These are phyloP conservation scores for Dothideomycetidae sp. DNA, from an alignment of 2,329 filamentous ascomycete genomes.

Conservation along the genomic window DNA sequence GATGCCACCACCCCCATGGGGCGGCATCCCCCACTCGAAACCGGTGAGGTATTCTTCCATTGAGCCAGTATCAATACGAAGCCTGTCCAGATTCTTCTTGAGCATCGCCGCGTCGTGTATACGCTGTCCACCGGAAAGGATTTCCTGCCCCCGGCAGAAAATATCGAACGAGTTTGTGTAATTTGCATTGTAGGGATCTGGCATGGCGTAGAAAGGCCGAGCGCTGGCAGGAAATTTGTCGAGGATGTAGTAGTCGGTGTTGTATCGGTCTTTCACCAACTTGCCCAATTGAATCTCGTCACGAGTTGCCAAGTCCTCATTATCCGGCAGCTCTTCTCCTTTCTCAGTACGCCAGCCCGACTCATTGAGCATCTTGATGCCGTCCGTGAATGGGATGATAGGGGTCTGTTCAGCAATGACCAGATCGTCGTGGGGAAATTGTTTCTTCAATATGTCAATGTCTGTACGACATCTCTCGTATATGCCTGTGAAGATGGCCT, in stretches of 20 bases:
- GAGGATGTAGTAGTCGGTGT: conserved; percentile 83
- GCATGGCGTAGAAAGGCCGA: conserved; percentile 84
- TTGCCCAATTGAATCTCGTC: conserved; percentile 78
- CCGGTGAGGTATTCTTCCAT: conserved; percentile 86
- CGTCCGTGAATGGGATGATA: conserved; percentile 65
- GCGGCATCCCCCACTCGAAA: conserved; percentile 78
- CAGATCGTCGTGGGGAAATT: conserved; percentile 76
- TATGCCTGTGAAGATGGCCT: conserved; percentile 59
- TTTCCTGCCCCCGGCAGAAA: conserved; percentile 84
- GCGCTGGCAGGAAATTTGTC: conserved; percentile 82
- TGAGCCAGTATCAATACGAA: conserved; percentile 61
- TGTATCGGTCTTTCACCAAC: conserved; percentile 71
- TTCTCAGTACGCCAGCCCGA: conserved; percentile 66
- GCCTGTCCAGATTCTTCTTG: conserved; percentile 59
- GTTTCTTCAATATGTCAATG: conserved; percentile 63
- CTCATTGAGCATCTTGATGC: conserved; percentile 64
- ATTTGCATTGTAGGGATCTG: conserved; percentile 54
- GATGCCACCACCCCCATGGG: conserved; percentile 80
- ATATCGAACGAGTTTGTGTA: conserved; percentile 92
- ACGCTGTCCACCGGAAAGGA: conserved; percentile 83
- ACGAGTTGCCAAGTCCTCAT: conserved; percentile 70
- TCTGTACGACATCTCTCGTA: conserved; percentile 57
- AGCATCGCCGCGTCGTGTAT: conserved; percentile 68
- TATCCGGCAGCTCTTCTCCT: conserved; percentile 52
- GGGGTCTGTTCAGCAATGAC: conserved; percentile 78